Base-by-base conservation (phyloP, 805 yeast species). In the Metschnikowia chrysomelidarum region DNA sequence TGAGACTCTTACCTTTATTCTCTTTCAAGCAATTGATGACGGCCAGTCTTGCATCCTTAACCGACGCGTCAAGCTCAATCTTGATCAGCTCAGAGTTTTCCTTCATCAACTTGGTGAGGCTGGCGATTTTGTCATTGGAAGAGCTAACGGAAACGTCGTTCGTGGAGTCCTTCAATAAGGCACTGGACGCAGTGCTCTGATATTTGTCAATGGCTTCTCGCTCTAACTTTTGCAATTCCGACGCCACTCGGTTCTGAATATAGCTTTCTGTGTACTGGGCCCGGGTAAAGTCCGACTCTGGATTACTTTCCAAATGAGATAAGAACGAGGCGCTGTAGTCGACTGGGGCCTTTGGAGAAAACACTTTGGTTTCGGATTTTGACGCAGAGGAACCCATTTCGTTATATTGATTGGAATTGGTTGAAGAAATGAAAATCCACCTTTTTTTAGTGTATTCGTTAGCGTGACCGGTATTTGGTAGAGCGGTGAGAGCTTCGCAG, bases 231-330 rank as follows among this genome's bases (percentile, higher is more conserved):
- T 70, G 63, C 36, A 84, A 66, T 48, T 75, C 80, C 38, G 71
- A 70, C 30, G 75, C 62, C 23, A 84, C 83, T 54, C 82, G 69
- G 36, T 78, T 77, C 55, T 83, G 82, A 37, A 85, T 70, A 46
- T 74, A 78, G 50, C 74, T 75, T 36, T 80, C 83, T 14, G 82
- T 75, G 51, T 75, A 71, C 54, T 83, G 88, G 27, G 79, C 73
- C 54, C 89, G 76, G 6, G 87, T 73, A 54, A 73, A 83, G 54
- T 82, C 83, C 2, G 85, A 73, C 64, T 82, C 88, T 16, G 69
- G 67, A 4, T 82, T 71, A 30, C 62, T 64, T 44, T 81, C 85
- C 48, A 83, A 69, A 51, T 78, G 82, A 5, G 78, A 67, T 41
- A 83, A 65, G 32, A 83, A 71, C 11, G 81, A 72, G 3, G 82